Conservation (phyloP, 192 early-diverging fungal species). For the Cetraspora pellucida region DNA sequence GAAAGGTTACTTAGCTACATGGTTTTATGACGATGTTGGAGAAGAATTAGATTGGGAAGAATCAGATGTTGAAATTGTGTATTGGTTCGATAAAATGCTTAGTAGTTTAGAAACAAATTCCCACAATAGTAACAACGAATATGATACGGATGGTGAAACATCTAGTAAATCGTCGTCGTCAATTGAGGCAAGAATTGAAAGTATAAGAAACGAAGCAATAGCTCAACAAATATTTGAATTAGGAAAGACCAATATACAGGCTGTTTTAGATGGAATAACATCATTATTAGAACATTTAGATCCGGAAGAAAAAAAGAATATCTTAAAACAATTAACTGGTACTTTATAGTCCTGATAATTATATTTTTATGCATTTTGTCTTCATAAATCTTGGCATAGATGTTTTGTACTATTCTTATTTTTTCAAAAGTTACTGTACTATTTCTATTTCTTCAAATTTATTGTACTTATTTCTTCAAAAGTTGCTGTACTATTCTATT, state of each 20-base stretch:
- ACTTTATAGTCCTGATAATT: neutral
- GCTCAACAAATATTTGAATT: neutral
- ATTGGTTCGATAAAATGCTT: slow-evolving; percentile 63
- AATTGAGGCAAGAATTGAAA: slow-evolving; percentile 2
- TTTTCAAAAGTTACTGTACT: no score
- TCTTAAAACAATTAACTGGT: neutral
- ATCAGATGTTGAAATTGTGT: slow-evolving; percentile 59
- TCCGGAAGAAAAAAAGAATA: neutral
- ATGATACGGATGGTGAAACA: neutral
- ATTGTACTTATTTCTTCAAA: no score
- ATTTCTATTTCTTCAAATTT: no score
- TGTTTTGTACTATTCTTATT: no score
- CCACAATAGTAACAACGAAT: neutral
- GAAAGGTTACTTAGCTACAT: slow-evolving; percentile 53
- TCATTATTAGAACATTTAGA: neutral
- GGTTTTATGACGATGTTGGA: slow-evolving; percentile 67
- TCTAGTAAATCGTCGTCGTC: neutral
- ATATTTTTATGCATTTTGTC: no score
- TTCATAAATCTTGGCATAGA: no score
- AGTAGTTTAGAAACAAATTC: neutral
- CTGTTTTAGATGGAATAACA: neutral
- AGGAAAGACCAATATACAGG: neutral
- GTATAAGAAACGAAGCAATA: slow-evolving; percentile 8
- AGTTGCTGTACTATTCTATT: no score
- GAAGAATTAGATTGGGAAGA: slow-evolving; percentile 50